Base-by-base conservation (phyloP, 225 moss, liverwort and hornwort species). In the Polytrichum formosum region DNA sequence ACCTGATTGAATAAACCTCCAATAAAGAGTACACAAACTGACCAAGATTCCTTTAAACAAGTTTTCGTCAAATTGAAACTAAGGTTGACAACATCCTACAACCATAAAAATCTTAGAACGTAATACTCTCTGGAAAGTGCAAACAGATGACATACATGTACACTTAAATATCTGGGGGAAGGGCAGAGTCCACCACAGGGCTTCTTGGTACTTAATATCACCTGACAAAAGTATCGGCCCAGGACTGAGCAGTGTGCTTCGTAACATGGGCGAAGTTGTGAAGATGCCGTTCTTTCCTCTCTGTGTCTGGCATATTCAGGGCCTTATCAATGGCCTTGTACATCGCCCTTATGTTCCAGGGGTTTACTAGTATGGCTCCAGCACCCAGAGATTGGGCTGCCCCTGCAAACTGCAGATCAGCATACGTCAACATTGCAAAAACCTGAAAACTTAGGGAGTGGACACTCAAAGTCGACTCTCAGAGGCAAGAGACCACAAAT, bases 351-450 rank as follows among this genome's bases (percentile, higher is more conserved):
- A 95, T 89, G 64, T 95, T 92, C 92, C 92, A 95, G 6, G 95
- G 95, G 74, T 95, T 95, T 69, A 95, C 95, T 19, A 95, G 84
- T 71, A 95, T 85, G 28, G 95, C 95, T 18, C 95, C 95, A 21
- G 95, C 95, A 67, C 95, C 95, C 61, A 92, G 79, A 60, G 95
- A 95, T 77, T 95, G 95, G 31, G 95, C 95, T 67, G 92, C 95
- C 62, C 95, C 95, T 55, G 95, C 95, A 71, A 95, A 95, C 85
- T 95, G 78, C 72, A 78, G 37, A 67, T 5, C 28, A 68, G 9
- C 54, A 1, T 66, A 69, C 29, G 28, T 79, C 64, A 76, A 74
- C 55, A 46, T 63, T 13, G 30, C 21, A 67, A 66, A 53, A 29
- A 23, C 63, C 22, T 53, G 25, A 61, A 70, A 33, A 37, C 55